phyloP scores from a whole-genome alignment of 2,329 filamentous ascomycete species.

The Trichoderma sp. region DNA sequence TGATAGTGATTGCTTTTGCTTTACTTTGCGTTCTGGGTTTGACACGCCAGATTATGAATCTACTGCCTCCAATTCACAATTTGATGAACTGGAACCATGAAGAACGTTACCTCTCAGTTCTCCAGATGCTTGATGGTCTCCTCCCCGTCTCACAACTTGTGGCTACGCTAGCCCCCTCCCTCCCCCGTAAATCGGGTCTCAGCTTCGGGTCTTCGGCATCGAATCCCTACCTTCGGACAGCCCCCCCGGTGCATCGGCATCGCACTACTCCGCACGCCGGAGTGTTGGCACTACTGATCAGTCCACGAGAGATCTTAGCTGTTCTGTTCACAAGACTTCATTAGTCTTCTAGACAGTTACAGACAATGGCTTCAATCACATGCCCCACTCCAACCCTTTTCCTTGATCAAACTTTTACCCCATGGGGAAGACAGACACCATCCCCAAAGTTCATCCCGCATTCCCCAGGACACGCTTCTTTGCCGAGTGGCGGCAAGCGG shows the following conservation, averaged over 20 bases:
- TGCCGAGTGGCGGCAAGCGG: constrained; percentile 2
- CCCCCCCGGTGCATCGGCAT: not conserved
- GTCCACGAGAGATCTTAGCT: not conserved
- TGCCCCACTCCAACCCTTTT: not conserved
- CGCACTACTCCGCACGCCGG: not conserved
- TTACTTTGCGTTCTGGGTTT: not conserved
- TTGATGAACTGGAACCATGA: not conserved
- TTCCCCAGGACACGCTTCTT: not conserved
- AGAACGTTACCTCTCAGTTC: not conserved
- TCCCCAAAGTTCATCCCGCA: not conserved
- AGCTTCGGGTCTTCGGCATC: not conserved
- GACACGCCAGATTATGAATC: not conserved
- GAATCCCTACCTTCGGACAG: not conserved
- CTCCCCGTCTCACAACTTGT: not conserved
- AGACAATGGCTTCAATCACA: not conserved
- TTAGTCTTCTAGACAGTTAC: not conserved
- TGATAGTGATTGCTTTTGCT: not conserved
- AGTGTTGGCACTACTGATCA: not conserved
- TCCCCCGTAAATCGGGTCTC: not conserved
- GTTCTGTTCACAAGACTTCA: not conserved
- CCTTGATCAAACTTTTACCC: not conserved
- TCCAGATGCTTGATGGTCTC: not conserved
- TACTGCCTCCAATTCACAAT: not conserved
- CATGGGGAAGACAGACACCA: constrained; percentile 9
- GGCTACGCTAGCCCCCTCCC: not conserved